Conservation (phyloP, 306 rosid species). For the Prunus persica region DNA sequence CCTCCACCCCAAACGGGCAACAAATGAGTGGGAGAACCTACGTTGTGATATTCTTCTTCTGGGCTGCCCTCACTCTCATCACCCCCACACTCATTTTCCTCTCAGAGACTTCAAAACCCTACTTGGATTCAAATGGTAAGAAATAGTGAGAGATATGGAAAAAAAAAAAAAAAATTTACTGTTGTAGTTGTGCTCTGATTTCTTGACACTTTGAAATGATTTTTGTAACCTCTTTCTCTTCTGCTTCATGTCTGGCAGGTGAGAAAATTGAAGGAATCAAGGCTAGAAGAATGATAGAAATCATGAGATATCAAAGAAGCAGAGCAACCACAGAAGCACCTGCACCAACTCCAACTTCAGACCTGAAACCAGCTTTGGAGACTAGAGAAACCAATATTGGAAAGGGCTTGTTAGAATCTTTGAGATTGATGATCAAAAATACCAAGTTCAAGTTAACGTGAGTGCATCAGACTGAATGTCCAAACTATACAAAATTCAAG, state of each 20-base stretch:
- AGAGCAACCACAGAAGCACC: slow-evolving; percentile 18
- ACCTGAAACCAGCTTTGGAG: not conserved
- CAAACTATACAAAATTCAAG: not conserved
- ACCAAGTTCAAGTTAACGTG: not conserved
- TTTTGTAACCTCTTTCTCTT: not conserved
- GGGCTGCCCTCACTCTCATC: slow-evolving; percentile 73
- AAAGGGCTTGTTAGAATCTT: slow-evolving; percentile 24
- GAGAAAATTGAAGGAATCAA: slow-evolving; percentile 30
- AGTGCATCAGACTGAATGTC: not conserved
- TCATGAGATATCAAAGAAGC: slow-evolving; percentile 22
- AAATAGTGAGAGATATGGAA: not conserved
- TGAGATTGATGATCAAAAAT: slow-evolving; percentile 23
- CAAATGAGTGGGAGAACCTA: slow-evolving; percentile 72
- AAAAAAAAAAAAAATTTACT: too few relatives aligned
- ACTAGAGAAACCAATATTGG: slow-evolving; percentile 15
- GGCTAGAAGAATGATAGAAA: slow-evolving; percentile 43
- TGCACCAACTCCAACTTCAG: slow-evolving; percentile 13
- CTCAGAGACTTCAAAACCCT: slow-evolving; percentile 61
- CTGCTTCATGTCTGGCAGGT: slow-evolving; percentile 40
- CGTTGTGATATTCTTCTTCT: slow-evolving; percentile 68
- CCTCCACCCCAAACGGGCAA: not conserved
- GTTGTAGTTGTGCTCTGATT: not conserved
- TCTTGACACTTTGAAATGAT: not conserved
- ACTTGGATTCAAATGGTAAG: slow-evolving; percentile 33
- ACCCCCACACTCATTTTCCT: slow-evolving; percentile 70